phyloP scores from a whole-genome alignment of 768 basidiomycete species.

The Pulveroboletus sp. region DNA sequence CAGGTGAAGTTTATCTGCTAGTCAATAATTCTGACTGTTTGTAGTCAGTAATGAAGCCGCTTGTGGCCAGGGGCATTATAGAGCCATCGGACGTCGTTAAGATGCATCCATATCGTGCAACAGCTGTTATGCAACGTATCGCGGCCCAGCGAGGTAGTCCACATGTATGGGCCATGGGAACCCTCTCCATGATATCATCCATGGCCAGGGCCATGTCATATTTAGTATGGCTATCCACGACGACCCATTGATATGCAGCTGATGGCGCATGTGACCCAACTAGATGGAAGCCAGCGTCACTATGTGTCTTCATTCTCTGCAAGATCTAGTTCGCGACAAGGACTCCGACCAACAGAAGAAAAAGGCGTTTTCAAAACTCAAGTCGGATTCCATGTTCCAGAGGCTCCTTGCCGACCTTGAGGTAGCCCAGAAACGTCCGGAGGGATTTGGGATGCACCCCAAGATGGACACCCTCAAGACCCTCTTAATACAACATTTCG shows the following conservation, averaged over 20 bases:
- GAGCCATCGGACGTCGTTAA: slow-evolving; percentile 51
- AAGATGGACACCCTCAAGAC: slow-evolving; percentile 84
- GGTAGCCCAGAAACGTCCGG: slow-evolving; percentile 38
- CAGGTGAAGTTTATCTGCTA: slow-evolving; percentile 17
- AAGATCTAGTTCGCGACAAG: slow-evolving; percentile 42
- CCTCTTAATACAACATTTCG: slow-evolving; percentile 77
- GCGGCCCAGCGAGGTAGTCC: slow-evolving; percentile 31
- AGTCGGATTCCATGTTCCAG: slow-evolving; percentile 55
- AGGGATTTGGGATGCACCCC: slow-evolving; percentile 69
- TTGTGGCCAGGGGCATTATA: slow-evolving; percentile 40
- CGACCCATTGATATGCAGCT: background rate
- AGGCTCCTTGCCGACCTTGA: slow-evolving; percentile 66
- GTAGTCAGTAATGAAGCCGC: slow-evolving; percentile 34
- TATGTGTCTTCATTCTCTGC: slow-evolving; percentile 70
- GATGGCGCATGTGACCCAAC: background rate
- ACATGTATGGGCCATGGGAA: slow-evolving; percentile 43
- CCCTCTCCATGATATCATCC: slow-evolving; percentile 48
- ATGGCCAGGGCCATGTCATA: slow-evolving; percentile 86
- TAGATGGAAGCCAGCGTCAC: slow-evolving; percentile 80
- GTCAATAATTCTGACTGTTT: slow-evolving; percentile 2
- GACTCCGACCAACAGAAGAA: slow-evolving; percentile 31
- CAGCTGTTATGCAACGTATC: slow-evolving; percentile 39
- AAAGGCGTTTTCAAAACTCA: slow-evolving; percentile 40
- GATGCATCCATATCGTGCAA: slow-evolving; percentile 63
- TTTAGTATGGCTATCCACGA: slow-evolving; percentile 48